phyloP scores from a whole-genome alignment of 345 rosid species.

The Sisymbrium irio region DNA sequence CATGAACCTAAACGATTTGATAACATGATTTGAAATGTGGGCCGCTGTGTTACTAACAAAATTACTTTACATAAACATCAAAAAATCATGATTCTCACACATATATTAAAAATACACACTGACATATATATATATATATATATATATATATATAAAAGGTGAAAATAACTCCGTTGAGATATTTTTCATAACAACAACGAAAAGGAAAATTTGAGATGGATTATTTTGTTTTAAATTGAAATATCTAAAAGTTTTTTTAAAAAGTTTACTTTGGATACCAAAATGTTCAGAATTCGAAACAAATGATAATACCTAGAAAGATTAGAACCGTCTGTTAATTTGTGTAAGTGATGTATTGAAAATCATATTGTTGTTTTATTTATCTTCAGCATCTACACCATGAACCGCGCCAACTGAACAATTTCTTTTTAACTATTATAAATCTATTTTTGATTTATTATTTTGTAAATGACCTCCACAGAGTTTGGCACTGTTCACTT shows the following conservation, averaged over 20 bases:
- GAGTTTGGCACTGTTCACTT: not conserved
- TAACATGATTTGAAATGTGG: constrained; percentile 68
- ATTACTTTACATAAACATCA: not conserved
- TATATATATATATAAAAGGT: not conserved
- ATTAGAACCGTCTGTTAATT: not conserved
- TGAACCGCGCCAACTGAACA: not conserved
- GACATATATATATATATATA: not conserved
- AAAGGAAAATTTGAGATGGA: not conserved
- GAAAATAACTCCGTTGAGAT: not conserved
- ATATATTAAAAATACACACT: not conserved
- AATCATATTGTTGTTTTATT: not conserved
- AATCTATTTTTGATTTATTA: not conserved
- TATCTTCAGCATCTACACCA: not conserved
- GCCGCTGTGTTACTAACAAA: constrained; percentile 29
- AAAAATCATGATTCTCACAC: not conserved
- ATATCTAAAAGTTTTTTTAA: not conserved
- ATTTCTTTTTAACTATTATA: not conserved
- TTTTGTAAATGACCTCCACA: not conserved
- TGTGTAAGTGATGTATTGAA: not conserved
- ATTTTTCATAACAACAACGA: not conserved
- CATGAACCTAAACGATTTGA: constrained; percentile 34
- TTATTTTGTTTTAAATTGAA: not conserved
- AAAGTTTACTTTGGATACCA: not conserved
- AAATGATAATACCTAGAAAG: not conserved
- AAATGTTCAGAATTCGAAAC: too few species aligned